phyloP scores from a whole-genome alignment of 2,329 filamentous ascomycete species.

The Fusarium sp. region DNA sequence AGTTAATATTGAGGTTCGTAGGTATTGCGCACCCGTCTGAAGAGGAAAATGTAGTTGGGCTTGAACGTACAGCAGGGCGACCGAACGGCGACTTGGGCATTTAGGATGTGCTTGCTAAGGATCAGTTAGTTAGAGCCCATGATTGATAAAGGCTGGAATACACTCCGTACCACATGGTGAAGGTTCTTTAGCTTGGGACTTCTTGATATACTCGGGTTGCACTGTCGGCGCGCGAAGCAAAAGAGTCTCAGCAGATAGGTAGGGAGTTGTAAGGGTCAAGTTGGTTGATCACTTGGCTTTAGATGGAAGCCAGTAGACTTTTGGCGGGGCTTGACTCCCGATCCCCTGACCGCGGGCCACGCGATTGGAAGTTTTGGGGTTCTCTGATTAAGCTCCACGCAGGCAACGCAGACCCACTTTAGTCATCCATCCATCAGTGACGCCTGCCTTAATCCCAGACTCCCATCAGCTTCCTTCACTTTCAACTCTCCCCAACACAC shows the following conservation, averaged over 20 bases:
- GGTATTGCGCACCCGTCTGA: not conserved
- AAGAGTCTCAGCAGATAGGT: not conserved
- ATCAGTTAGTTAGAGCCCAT: constrained; percentile 21
- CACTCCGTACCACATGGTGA: constrained; percentile 58
- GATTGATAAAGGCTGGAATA: not conserved
- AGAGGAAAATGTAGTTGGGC: not conserved
- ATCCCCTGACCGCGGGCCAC: constrained; percentile 23
- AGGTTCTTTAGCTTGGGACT: not conserved
- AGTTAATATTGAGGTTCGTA: constrained; percentile 1
- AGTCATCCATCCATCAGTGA: constrained; percentile 37
- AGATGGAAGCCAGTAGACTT: constrained; percentile 27
- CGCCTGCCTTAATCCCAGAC: constrained; percentile 22
- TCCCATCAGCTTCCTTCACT: constrained; percentile 5
- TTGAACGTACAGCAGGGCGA: constrained; percentile 88
- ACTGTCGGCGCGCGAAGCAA: not conserved
- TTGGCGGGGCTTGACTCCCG: constrained; percentile 33
- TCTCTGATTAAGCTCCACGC: constrained; percentile 1
- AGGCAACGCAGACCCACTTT: constrained; percentile 21
- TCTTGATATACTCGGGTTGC: not conserved
- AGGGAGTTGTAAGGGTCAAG: not conserved
- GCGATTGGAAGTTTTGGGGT: constrained; percentile 11
- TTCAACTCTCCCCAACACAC: constrained; percentile 1
- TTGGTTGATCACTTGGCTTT: constrained; percentile 9
- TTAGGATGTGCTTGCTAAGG: constrained; percentile 94
- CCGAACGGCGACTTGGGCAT: constrained; percentile 96